Base-by-base conservation (phyloP, 140 eudicot species). In the Flaveria floridana region DNA sequence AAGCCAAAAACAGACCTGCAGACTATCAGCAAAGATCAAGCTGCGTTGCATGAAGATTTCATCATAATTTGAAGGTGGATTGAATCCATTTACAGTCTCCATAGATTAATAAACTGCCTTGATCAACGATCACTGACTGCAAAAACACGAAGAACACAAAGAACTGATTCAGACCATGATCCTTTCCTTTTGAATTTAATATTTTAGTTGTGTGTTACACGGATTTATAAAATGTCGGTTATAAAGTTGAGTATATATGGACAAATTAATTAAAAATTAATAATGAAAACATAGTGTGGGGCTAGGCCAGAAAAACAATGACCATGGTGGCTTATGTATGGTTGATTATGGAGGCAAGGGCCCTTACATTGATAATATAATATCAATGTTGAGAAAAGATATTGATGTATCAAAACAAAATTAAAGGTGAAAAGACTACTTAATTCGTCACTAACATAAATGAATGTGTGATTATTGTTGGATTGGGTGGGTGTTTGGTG, bases 11-110 rank as follows among this genome's bases (percentile, higher is more conserved):
- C 19, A 71, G 6, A 87, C 98, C 91, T 87, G 85, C 70, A 92
- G 86, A 83, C 87, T 85, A 58, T 92, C 91, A 70, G 91, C 82
- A 78, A 89, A 92, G 68, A 81, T 55, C 78, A 90, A 73, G 69
- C 86, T 85, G 14, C 83, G 93, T 39, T 89, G 91, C 96, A 88
- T 88, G 78, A 79, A 83, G 71, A 84, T 68, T 81, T 92, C 96
- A 74, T 92, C 98, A 82, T 74, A 83, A 71, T 81, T 86, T 14
- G 93, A 85, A 75, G 86, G 68, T 66, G 67, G 76, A 14, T 44
- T 76, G 67, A 68, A 14, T 37, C 66, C 61, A 75, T 59, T 53
- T 16, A 52, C n/a, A 71, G 63, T 71, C 61, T 77, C 89, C 96
- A 85, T 89, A 65, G 76, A 70, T 26, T 26, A 61, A 68, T 26